A percentile compares a stretch with the other conserved stretches of the same genome.
phyloP scores from a whole-genome alignment of 495 filamentous ascomycete genomes.

The Talaromyces liani region DNA sequence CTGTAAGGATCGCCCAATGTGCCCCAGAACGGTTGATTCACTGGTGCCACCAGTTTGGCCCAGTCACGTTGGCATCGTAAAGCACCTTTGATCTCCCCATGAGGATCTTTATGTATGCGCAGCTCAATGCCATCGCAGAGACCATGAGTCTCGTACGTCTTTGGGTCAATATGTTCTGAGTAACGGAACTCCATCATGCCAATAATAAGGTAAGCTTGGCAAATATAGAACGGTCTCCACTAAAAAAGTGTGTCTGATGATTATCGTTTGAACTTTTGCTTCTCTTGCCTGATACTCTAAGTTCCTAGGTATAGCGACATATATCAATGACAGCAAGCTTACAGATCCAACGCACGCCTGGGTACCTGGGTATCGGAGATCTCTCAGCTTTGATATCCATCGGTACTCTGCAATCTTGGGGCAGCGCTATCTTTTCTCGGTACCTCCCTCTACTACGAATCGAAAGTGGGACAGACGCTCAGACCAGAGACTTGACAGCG shows the following conservation, averaged over 20 bases:
- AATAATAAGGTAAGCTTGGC: background rate
- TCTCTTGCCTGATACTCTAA: background rate
- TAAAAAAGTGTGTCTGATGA: background rate
- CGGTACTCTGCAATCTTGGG: background rate
- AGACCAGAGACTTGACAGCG: background rate
- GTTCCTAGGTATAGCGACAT: background rate
- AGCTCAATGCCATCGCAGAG: conserved; percentile 1
- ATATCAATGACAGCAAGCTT: background rate
- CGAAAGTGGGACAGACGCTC: background rate
- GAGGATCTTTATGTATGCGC: background rate
- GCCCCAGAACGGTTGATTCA: conserved; percentile 4
- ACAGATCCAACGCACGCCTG: background rate
- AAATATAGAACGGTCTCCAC: background rate
- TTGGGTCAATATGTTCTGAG: background rate
- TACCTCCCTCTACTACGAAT: background rate
- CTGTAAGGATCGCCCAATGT: conserved; percentile 1
- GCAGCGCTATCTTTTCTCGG: background rate
- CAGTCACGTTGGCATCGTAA: background rate
- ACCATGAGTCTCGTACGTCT: background rate
- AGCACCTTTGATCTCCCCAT: conserved; percentile 1
- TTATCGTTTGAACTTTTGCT: background rate
- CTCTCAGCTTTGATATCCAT: background rate
- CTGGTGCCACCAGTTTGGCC: background rate
- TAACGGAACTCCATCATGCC: background rate
- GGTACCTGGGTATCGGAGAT: background rate